These are phyloP conservation scores for Aspergillus sp. DNA, from an alignment of 2,329 filamentous ascomycete genomes.

Conservation along the genomic window DNA sequence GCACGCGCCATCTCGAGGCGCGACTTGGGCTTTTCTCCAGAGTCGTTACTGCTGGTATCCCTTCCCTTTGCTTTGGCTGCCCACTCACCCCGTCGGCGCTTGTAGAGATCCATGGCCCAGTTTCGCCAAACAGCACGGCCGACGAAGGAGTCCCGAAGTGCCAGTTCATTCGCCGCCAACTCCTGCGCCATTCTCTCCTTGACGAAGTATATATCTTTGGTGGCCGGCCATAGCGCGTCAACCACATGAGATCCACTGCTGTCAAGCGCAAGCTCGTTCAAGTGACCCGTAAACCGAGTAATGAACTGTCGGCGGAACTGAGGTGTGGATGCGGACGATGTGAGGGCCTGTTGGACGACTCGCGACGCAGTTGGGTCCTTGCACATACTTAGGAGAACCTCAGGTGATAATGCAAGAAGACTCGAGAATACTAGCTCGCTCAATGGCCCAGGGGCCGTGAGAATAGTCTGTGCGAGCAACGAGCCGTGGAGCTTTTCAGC, in stretches of 20 bases:
- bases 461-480: conserved; percentile 76
- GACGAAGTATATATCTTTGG: conserved; percentile 64
- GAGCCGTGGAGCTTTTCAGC: conserved; percentile 72
- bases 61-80: conserved; percentile 59
- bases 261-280: conserved; percentile 61
- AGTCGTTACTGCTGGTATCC: conserved; percentile 27
- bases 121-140: conserved; percentile 71
- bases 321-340: conserved; percentile 51
- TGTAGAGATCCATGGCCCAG: conserved; percentile 73
- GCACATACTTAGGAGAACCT: conserved; percentile 64
- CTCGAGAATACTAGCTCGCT: conserved; percentile 71
- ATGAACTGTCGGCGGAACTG: conserved; percentile 65
- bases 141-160: conserved; percentile 62
- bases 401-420: conserved; percentile 60
- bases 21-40: conserved; percentile 45
- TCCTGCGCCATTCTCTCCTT: conserved; percentile 67
- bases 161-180: conserved; percentile 58
- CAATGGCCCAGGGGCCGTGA: conserved; percentile 69
- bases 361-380: conserved; percentile 60
- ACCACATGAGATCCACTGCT: conserved; percentile 66
- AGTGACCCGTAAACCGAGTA: conserved; percentile 61
- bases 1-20: conserved; percentile 59
- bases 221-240: conserved; percentile 65
- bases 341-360: conserved; percentile 64
- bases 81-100: conserved; percentile 64